phyloP scores from a whole-genome alignment of 2,329 filamentous ascomycete genomes.

The Penicillium sclerotiorum region DNA sequence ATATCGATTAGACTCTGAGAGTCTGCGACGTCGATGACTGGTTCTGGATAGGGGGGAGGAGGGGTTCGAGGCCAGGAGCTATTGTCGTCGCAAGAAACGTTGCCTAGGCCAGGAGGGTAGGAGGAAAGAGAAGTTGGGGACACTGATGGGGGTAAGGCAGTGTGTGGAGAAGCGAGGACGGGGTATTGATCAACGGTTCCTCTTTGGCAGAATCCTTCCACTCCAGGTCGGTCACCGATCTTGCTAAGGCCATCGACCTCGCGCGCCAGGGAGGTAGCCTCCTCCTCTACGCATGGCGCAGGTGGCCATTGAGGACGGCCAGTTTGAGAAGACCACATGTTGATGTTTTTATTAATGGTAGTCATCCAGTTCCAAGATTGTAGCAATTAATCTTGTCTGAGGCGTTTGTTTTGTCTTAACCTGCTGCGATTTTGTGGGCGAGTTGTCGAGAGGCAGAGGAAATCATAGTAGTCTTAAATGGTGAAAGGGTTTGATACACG shows the following conservation, averaged over 20 bases:
- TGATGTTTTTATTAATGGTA: not conserved
- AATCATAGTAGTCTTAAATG: conserved; percentile 18
- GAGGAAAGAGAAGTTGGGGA: conserved; percentile 15
- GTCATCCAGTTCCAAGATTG: conserved; percentile 15
- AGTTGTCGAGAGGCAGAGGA: conserved; percentile 8
- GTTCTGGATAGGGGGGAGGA: conserved; percentile 22
- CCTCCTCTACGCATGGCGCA: conserved; percentile 49
- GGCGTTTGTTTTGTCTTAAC: conserved; percentile 17
- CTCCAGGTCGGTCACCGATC: conserved; percentile 33
- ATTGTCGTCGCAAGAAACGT: conserved; percentile 30
- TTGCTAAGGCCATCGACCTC: conserved; percentile 40
- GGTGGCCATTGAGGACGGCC: conserved; percentile 44
- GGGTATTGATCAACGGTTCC: conserved; percentile 50
- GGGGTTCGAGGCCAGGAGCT: conserved; percentile 31
- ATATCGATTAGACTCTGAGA: no score
- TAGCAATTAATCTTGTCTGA: not conserved
- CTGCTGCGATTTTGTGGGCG: conserved; percentile 22
- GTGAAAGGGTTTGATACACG: conserved; percentile 11
- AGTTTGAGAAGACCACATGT: conserved; percentile 27
- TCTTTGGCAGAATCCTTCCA: conserved; percentile 37
- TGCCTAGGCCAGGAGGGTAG: conserved; percentile 23
- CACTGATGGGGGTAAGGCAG: no score
- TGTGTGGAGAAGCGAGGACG: conserved; percentile 42
- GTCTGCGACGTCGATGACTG: conserved; percentile 6
- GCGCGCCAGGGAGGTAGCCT: conserved; percentile 44